phyloP scores from a whole-genome alignment of 352 stramenopile species.

The Pythium aquatile region DNA sequence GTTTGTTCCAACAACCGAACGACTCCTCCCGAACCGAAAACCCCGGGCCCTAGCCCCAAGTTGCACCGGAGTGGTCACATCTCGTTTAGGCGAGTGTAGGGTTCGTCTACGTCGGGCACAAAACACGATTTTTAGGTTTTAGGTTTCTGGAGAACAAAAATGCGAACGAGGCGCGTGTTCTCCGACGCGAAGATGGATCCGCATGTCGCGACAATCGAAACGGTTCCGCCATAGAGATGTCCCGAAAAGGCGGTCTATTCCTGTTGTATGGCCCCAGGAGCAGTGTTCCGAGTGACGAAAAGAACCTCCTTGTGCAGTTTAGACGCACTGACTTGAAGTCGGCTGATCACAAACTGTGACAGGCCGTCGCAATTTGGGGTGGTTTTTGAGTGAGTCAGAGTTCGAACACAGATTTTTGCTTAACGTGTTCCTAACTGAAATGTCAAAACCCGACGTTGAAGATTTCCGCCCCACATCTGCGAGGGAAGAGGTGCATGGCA shows the following conservation, averaged over 20 bases:
- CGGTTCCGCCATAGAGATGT: constrained; percentile 2
- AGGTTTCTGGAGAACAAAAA: not conserved
- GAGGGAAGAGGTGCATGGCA: not conserved
- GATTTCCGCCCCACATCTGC: constrained; percentile 3
- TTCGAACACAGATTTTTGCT: not conserved
- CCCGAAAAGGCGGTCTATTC: constrained; percentile 5
- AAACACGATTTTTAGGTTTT: no score
- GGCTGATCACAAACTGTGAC: constrained; percentile 1
- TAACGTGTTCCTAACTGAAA: constrained; percentile 1
- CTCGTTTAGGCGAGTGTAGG: constrained; percentile 1
- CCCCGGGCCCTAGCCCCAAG: not conserved
- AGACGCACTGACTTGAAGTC: not conserved
- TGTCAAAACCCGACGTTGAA: constrained; percentile 4
- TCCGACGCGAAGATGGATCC: not conserved
- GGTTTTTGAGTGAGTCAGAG: not conserved
- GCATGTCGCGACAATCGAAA: constrained; percentile 4
- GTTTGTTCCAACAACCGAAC: not conserved
- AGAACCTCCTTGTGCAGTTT: not conserved
- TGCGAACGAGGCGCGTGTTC: not conserved
- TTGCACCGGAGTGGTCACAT: not conserved
- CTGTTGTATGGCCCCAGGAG: not conserved
- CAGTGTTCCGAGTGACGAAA: not conserved
- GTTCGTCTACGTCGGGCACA: not conserved
- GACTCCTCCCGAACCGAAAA: not conserved
- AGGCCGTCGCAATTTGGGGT: not conserved